Evolutionary conservation across 2,329 filamentous ascomycete species (phyloP).

Genomic region (Ceratocystis destructans): DNA sequence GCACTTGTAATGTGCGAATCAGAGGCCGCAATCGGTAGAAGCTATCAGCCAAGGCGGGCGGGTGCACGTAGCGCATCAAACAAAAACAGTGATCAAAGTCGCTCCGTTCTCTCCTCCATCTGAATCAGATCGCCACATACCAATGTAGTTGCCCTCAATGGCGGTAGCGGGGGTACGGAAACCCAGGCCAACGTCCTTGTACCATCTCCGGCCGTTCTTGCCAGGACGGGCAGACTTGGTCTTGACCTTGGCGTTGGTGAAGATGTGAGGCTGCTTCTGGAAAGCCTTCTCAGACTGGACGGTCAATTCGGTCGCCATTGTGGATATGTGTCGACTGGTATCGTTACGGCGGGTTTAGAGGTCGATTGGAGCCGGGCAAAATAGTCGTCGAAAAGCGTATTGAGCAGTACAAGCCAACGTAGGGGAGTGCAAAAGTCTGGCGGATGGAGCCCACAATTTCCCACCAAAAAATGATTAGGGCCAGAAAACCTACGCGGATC

Average conservation of each 20-base stretch:
- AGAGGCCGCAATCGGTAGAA: background rate
- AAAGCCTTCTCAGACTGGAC: conserved; percentile 99
- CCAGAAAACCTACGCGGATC: conserved; percentile 16
- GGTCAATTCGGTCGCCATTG: conserved; percentile 95
- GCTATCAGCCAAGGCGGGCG: background rate
- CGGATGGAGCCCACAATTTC: conserved; percentile 19
- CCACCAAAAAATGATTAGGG: conserved; percentile 19
- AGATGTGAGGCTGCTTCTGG: conserved; percentile 99
- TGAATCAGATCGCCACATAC: conserved; percentile 45
- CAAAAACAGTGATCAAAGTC: background rate
- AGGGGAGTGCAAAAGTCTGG: conserved; percentile 19
- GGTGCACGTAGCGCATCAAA: background rate
- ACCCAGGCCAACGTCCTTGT: conserved; percentile 98
- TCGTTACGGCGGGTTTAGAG: conserved; percentile 18
- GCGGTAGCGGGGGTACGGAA: conserved; percentile 98
- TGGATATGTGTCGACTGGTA: conserved; percentile 25
- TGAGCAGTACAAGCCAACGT: conserved; percentile 13
- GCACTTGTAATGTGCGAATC: too few species aligned
- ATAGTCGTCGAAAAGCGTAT: conserved; percentile 18
- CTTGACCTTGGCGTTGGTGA: conserved; percentile 94
- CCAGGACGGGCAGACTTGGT: conserved; percentile 70
- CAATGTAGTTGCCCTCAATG: conserved; percentile 98
- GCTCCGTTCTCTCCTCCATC: background rate
- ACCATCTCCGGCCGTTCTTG: conserved; percentile 87
- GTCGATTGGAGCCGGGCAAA: conserved; percentile 17